Base-by-base conservation (phyloP, 192 early-diverging fungal genomes). In the Backusella morwellensis region DNA sequence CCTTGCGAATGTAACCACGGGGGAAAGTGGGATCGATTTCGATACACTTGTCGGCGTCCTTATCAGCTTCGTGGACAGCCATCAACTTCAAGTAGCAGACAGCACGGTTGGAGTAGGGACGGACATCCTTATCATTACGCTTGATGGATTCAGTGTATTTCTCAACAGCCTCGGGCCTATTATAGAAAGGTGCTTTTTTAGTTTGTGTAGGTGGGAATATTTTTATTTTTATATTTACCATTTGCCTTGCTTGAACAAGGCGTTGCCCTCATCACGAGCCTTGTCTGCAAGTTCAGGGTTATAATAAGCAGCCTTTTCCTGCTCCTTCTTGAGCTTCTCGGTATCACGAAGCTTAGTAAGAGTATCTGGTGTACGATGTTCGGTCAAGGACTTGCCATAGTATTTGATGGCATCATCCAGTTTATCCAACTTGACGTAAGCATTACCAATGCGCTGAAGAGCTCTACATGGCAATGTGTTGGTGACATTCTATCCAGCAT, bases 71-170 rank as follows among this genome's bases (percentile, higher is more conserved):
- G 23, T 93, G 88, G 47, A 98, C 76, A 8, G 97, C 97, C 89
- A 96, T 89, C 68, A 99, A 85, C 88, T 99, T 99, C 35, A 90
- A 91, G 86, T 97, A 96, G 80, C 95, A 95, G 38, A 96, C 96
- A 35, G 98, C 96, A 76, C 98, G 95, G 91, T 99, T 99, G 36
- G 95, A 96, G 83, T 94, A 98, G 77, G 93, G 92, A 79, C 95
- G 90, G 32, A 93, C 89, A 71, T 99, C 98, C 8, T 87, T 80
- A 35, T 95, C 93, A 76, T 97, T 97, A 78, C 98, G 93, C 90
- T 97, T 97, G 84, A 99, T 97, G 7, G 97, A 94, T 84, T 99
- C 98, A 19, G 94, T 91, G 85, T 99, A 99, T 82, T 92, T 86
- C 83, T 93, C 91, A 74, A 98, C 91, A 19, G 98, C 96, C 47